phyloP scores from a whole-genome alignment of 1,139 yeast species.

The Lodderomyces oxycetoniae region DNA sequence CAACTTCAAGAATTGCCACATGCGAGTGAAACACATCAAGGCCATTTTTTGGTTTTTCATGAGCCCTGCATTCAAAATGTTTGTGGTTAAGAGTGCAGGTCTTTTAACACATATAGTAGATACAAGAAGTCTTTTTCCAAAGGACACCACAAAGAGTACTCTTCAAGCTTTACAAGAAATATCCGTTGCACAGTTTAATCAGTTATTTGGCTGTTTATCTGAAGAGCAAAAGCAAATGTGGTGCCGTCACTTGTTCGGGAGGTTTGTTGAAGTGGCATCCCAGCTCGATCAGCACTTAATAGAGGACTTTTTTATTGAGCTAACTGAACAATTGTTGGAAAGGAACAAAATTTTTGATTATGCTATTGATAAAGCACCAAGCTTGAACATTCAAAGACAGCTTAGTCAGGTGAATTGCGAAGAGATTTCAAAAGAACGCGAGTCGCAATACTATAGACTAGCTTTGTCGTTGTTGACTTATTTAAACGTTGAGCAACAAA shows the following conservation, averaged over 20 bases:
- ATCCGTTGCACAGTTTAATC: constrained; percentile 8
- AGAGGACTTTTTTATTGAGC: constrained; percentile 1
- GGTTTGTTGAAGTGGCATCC: constrained; percentile 1
- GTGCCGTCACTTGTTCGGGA: constrained; percentile 7
- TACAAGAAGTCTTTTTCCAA: constrained; percentile 6
- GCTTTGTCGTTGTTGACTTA: background rate
- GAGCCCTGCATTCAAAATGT: constrained; percentile 8
- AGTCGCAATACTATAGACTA: background rate
- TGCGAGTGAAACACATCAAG: background rate
- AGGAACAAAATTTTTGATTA: background rate
- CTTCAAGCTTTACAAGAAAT: background rate
- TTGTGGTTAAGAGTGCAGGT: too few relatives aligned
- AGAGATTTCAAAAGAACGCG: background rate
- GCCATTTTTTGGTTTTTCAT: constrained; percentile 3
- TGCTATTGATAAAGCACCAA: too few relatives aligned
- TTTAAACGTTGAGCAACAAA: background rate
- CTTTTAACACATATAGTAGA: constrained; percentile 9
- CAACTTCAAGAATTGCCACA: too few relatives aligned
- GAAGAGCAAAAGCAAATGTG: constrained; percentile 9
- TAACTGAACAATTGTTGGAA: constrained; percentile 1
- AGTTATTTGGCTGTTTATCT: constrained; percentile 11
- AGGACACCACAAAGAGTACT: constrained; percentile 5
- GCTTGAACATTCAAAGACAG: too few relatives aligned
- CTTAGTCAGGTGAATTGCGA: too few relatives aligned
- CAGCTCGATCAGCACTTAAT: constrained; percentile 2